Evolutionary conservation across 768 basidiomycete genomes (phyloP), one percentile per base, ranked within the genome.

Genomic region (Trametes sanguinea): DNA sequence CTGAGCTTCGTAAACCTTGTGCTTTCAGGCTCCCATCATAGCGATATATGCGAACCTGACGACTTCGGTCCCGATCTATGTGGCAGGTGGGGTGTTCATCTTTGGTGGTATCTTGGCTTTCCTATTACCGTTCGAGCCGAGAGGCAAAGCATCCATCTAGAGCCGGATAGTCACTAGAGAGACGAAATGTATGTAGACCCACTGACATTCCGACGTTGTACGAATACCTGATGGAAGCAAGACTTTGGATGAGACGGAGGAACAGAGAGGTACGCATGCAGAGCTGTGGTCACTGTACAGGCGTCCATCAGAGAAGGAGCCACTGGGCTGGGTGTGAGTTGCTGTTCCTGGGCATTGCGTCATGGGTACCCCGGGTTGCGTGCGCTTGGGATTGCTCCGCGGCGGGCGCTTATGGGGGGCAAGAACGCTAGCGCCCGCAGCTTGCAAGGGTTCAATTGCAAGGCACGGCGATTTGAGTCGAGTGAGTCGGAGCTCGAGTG

Each of bases 101-200:
- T 72, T 75, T 5, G 72, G 83, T 4, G 83, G 83, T 0, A 52
- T 81, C 45, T 72, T 85, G 27, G 77, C 81, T 3, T 60, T 85
- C 53, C 54, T 85, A 45, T 65, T 87, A 39, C 85, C 85, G 3
- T 84, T 82, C 61, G 85, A 87, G 65, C 78, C 85, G 8, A 74
- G 81, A 22, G 85, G 85, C 2, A 83, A 79, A 65, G 83, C 85
- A 6, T 78, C 82, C 13, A 62, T 85, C 57, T 84, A 30, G 14
- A 17, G 13, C 42, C 14, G 5, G 8, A 43, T 13, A 14, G 13
- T 43, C 14, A 22, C 22, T 22, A 22, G 22, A 22, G 22, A 22
- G 22, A 22, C 22, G 35, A 37, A 37, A 37, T 6, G 35, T 11
- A 37, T 22, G 22, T 22, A 22, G 22, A 22, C 22, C 22, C 22